Base-by-base conservation (phyloP, 805 yeast genomes). In the Pichia insulana region DNA sequence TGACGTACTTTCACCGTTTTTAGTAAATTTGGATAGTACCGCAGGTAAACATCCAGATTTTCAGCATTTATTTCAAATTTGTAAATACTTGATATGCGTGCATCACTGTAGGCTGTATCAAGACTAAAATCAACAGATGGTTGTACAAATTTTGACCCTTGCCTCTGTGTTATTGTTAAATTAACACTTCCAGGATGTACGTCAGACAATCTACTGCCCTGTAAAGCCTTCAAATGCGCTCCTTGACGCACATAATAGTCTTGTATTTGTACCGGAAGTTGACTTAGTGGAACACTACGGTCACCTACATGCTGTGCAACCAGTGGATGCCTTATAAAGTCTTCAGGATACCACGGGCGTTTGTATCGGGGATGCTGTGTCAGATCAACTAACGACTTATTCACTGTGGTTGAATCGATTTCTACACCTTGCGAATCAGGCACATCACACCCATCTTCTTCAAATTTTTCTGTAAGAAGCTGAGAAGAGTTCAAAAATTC, bases 261-360 rank as follows among this genome's bases (percentile, higher is more conserved):
- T 34, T 49, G 47, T 13, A 55, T 38, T 6, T 43, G 44, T 20
- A 17, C 12, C 3, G 51, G 47, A 4, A 48, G 30, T 10, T 22
- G 18, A 18, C 30, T 41, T 12, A 39, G 20, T 3, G 27, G n/a
- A 2, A 34, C 39, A 6, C 45, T 38, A 31, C 37, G 40, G 22
- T 34, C 42, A 26, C 19, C 26, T 15, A 45, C 38, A 16, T 31
- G 30, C 22, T 31, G 34, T 27, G 42, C 45, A 30, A 34, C 43
- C 5, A 35, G 40, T 9, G 64, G 59, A 41, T 63, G 63, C 3
- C 59, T 57, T 31, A 51, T 52, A 50, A 64, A 64, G 40, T 64
- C 68, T 42, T 62, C 67, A 2, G 64, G 58, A 46, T 56, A 60
- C 69, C 68, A 64, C 6, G 50, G 47, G 9, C 59, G 39, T 4